phyloP scores from a whole-genome alignment of 1,139 yeast genomes.

The Meyerozyma elateridarum region DNA sequence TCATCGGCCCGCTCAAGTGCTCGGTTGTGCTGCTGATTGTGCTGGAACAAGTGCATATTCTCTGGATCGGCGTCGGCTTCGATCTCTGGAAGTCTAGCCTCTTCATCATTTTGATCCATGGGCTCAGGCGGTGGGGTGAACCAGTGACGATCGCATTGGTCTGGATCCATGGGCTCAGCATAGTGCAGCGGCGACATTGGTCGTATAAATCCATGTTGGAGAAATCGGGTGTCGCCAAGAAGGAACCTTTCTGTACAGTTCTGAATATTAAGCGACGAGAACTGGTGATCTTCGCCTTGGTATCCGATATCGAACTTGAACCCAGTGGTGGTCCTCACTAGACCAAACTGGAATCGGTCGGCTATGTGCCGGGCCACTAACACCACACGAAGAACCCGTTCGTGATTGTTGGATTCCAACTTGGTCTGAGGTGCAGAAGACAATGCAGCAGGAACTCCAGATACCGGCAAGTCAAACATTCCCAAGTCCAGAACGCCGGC shows the following conservation, averaged over 20 bases:
- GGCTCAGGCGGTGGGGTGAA: slow-evolving; percentile 11
- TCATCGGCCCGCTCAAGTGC: slow-evolving; percentile 14
- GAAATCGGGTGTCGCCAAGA: slow-evolving; percentile 39
- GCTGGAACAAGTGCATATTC: slow-evolving; percentile 13
- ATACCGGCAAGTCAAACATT: slow-evolving; percentile 61
- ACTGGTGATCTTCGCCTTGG: slow-evolving; percentile 20
- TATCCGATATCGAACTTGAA: slow-evolving; percentile 39
- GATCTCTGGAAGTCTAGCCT: slow-evolving; percentile 13
- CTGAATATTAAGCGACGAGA: slow-evolving; percentile 19
- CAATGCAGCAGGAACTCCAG: slow-evolving; percentile 47
- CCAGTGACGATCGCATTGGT: slow-evolving; percentile 20
- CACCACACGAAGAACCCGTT: slow-evolving; percentile 47
- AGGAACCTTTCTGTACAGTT: slow-evolving; percentile 33
- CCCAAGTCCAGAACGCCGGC: slow-evolving; percentile 55
- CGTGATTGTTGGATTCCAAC: slow-evolving; percentile 36
- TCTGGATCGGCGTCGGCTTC: slow-evolving; percentile 17
- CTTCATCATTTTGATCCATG: slow-evolving; percentile 2
- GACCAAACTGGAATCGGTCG: slow-evolving; percentile 50
- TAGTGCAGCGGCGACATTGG: slow-evolving; percentile 20
- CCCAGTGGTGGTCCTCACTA: slow-evolving; percentile 39
- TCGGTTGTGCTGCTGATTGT: slow-evolving; percentile 19
- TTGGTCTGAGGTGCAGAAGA: slow-evolving; percentile 11
- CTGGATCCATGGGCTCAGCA: slow-evolving; percentile 10
- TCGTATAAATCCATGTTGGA: slow-evolving; percentile 38
- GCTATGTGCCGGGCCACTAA: slow-evolving; percentile 48